Conservation (phyloP, 2,329 filamentous ascomycete genomes). For the Epichloe coenophiala region DNA sequence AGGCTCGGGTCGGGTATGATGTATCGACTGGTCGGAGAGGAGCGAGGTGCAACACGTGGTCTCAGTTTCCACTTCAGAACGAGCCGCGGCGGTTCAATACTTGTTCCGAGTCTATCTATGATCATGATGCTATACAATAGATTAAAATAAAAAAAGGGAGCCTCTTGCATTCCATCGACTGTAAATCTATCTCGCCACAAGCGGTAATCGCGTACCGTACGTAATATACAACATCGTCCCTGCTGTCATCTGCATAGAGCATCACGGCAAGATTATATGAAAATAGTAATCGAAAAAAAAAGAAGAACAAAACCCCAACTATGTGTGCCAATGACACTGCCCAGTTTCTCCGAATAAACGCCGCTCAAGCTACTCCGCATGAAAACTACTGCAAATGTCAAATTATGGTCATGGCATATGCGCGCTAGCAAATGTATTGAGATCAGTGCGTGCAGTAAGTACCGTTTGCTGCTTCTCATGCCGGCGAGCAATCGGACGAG, state of each 20-base stretch:
- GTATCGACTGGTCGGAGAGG: no score
- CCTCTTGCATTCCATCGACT: background rate
- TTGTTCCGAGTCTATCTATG: conserved; percentile 1
- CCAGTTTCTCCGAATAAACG: conserved; percentile 4
- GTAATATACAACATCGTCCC: conserved; percentile 5
- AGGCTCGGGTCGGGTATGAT: no score
- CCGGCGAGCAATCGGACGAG: background rate
- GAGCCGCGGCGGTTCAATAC: background rate
- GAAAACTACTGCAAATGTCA: background rate
- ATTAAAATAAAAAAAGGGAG: background rate
- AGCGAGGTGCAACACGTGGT: background rate
- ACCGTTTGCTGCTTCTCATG: background rate
- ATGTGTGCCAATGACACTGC: conserved; percentile 1
- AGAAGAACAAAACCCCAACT: background rate
- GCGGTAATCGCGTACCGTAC: background rate
- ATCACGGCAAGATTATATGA: conserved; percentile 2
- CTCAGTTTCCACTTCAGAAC: background rate
- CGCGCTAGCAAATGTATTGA: background rate
- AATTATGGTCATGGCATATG: conserved; percentile 2
- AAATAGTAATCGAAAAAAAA: background rate
- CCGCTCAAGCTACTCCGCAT: background rate
- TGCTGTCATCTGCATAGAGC: background rate
- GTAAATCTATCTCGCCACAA: background rate
- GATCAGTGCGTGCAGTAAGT: background rate
- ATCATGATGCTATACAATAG: conserved; percentile 2